Evolutionary conservation across 306 rosid genomes (phyloP).

Genomic region (Cercis canadensis): DNA sequence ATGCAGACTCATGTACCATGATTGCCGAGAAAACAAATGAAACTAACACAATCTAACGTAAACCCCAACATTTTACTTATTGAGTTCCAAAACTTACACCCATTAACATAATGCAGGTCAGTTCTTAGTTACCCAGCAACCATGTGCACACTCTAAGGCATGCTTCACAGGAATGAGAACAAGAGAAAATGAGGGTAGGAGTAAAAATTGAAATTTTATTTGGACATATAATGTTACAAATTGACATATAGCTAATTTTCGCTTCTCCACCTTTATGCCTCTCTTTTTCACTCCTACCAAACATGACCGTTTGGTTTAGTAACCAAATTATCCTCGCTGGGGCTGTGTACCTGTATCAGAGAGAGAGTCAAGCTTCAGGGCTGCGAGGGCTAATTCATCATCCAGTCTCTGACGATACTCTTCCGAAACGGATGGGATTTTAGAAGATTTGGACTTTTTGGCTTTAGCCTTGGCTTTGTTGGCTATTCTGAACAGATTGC

Average conservation of each 20-base stretch:
- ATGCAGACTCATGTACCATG: not conserved
- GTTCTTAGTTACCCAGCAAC: conserved; percentile 8
- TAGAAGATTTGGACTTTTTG: not conserved
- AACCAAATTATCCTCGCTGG: not conserved
- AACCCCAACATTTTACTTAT: not conserved
- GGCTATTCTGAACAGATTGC: conserved; percentile 42
- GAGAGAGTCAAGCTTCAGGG: conserved; percentile 3
- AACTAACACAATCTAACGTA: conserved; percentile 12
- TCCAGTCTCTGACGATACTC: not conserved
- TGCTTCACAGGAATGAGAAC: not conserved
- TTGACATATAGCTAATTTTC: not conserved
- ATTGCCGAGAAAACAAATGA: conserved; percentile 25
- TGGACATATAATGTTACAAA: not conserved
- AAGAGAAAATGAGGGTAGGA: conserved; percentile 1
- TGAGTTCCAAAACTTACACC: conserved; percentile 29
- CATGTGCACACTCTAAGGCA: not conserved
- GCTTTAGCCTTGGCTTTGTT: conserved; percentile 3
- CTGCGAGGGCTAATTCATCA: conserved; percentile 2
- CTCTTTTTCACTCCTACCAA: not conserved
- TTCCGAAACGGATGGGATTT: not conserved
- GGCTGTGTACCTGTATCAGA: conserved; percentile 42
- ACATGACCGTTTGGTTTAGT: too few species aligned
- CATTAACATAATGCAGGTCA: conserved; percentile 2
- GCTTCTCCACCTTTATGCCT: not conserved
- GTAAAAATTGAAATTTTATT: conserved; percentile 31